These are phyloP conservation scores for Colletotrichum simmondsii DNA, from an alignment of 2,329 filamentous ascomycete genomes.

Conservation along the genomic window DNA sequence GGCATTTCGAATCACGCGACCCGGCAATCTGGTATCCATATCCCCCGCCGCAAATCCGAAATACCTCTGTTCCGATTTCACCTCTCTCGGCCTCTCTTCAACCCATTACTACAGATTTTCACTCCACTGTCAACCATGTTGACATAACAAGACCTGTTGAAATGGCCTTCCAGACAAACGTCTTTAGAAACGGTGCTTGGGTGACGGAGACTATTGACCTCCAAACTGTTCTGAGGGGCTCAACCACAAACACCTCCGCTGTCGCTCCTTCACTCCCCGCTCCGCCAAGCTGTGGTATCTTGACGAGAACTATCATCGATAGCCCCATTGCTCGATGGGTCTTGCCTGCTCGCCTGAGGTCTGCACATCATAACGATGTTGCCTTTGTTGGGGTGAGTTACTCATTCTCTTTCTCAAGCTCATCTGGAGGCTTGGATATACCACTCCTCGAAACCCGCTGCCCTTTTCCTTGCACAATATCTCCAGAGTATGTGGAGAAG, in stretches of 20 bases:
- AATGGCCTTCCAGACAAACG: conserved; percentile 60
- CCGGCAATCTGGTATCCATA: not conserved
- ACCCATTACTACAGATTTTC: not conserved
- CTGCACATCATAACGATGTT: conserved; percentile 79
- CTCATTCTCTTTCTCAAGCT: conserved; percentile 8
- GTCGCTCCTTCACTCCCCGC: conserved; percentile 43
- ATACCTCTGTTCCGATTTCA: not conserved
- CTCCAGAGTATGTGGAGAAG: not conserved
- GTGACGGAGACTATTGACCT: conserved; percentile 63
- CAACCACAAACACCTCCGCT: conserved; percentile 41
- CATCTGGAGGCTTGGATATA: not conserved
- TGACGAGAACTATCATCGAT: conserved; percentile 81
- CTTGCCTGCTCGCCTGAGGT: conserved; percentile 81
- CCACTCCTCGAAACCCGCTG: conserved; percentile 12
- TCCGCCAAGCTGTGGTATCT: conserved; percentile 72
- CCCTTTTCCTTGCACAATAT: not conserved
- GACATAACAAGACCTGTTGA: conserved; percentile 12
- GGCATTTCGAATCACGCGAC: conserved; percentile 1
- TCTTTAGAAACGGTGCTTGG: conserved; percentile 66
- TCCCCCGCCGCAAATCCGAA: not conserved
- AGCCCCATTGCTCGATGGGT: conserved; percentile 83
- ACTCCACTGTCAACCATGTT: conserved; percentile 18
- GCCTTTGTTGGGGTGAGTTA: conserved; percentile 81
- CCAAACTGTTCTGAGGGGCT: conserved; percentile 53
- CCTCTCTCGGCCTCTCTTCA: not conserved